Conservation (phyloP, 2,329 filamentous ascomycete genomes). For the Botrytis sinoallii region DNA sequence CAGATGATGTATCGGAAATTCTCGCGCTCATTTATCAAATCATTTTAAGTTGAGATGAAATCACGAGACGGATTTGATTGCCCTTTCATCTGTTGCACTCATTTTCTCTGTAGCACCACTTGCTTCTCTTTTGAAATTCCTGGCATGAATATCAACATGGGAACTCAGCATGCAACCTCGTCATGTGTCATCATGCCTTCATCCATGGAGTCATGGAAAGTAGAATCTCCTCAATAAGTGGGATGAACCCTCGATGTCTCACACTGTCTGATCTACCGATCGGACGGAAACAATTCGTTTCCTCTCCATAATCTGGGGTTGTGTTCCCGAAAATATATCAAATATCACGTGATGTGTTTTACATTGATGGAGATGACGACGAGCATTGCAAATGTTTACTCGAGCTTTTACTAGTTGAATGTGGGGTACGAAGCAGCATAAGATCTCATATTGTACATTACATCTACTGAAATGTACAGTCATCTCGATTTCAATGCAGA, state of each 20-base stretch:
- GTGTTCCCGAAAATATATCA: too few species aligned
- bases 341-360: neutral
- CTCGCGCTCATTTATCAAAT: neutral
- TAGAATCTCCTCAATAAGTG: neutral
- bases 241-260: neutral
- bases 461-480: neutral
- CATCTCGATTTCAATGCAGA: neutral
- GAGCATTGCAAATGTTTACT: neutral
- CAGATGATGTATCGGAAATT: neutral
- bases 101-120: neutral
- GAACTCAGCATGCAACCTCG: neutral
- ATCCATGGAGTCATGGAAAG: neutral
- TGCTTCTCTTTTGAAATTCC: neutral
- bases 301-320: neutral
- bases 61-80: neutral
- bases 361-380: neutral
- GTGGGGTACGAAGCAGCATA: neutral
- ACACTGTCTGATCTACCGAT: neutral
- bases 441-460: neutral
- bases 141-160: neutral
- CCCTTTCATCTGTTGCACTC: neutral
- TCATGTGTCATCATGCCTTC: neutral
- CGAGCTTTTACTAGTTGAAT: neutral
- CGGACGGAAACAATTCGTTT: neutral
- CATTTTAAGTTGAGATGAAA: slow-evolving; percentile 5